Base-by-base conservation (phyloP, 345 rosid species). In the Microthlaspi erraticum region DNA sequence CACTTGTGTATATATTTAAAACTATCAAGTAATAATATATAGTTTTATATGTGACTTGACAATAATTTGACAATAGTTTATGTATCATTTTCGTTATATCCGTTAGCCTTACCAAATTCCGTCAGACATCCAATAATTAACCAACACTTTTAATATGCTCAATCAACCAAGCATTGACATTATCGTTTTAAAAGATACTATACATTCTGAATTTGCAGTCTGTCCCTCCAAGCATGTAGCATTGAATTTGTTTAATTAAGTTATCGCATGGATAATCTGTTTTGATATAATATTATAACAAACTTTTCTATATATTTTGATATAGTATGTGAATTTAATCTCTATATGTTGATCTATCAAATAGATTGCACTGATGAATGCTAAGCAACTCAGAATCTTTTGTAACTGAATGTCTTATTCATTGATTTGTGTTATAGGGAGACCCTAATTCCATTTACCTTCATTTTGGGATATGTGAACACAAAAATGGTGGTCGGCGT, bases 111-210 rank as follows among this genome's bases (percentile, higher is more conserved):
- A 53, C 39, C 10, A 32, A 38, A 18, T 29, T 60, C 31, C 50
- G 0, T n/a, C 13, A 13, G 29, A 33, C 37, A 52, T 62, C 54
- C 39, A 52, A 1, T 62, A 52, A 34, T 32, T 17, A 41, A 19
- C n/a, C 37, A 61, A 33, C 46, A 71, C 0, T 61, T 52, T 61
- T 32, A 29, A 63, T 53, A 19, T 53, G 36, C 11, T 53, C 48
- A 63, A 61, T 36, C 41, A 54, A 23, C 9, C 10, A 12, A 71
- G 61, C 69, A 62, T 71, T 71, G 76, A 71, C 76, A 62, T 33
- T 18, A 31, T 8, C 43, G 32, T 60, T 42, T 52, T 7, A 52
- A 26, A 20, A 7, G 69, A 43, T 34, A 17, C 31, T 54, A 34
- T n/a, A n/a, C n/a, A n/a, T 31, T 10, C 5, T 43, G 64, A 43